A percentile compares a stretch with the other conserved stretches of the same genome.
These are phyloP conservation scores for Lipomyces yamanashiensis DNA, from an alignment of 805 yeast genomes.

Conservation along the genomic window DNA sequence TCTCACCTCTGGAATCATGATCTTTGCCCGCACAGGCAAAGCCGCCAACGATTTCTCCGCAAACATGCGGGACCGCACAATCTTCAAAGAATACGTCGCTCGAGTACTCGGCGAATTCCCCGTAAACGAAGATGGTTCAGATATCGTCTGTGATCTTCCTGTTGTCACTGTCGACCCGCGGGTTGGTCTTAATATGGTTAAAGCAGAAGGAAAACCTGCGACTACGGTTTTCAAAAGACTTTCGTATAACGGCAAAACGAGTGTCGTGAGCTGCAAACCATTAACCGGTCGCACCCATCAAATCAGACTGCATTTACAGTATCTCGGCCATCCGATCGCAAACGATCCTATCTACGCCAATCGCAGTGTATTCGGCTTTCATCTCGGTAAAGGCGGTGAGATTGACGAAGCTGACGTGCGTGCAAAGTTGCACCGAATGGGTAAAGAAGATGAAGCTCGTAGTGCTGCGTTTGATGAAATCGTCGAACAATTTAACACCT, in stretches of 20 bases:
- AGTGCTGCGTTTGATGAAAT: constrained; percentile 32
- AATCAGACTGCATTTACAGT: constrained; percentile 89
- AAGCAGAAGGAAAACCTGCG: constrained; percentile 59
- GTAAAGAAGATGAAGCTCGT: constrained; percentile 37
- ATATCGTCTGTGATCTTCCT: constrained; percentile 66
- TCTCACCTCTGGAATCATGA: constrained; percentile 91
- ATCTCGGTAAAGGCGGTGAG: constrained; percentile 65
- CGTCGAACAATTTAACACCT: constrained; percentile 19
- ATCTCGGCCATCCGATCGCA: constrained; percentile 85
- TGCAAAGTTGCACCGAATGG: constrained; percentile 47
- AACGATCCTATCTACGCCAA: constrained; percentile 92
- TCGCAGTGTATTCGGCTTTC: constrained; percentile 75
- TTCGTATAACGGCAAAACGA: constrained; percentile 63
- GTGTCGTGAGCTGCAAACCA: constrained; percentile 83
- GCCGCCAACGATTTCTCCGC: constrained; percentile 78
- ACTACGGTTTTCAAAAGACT: constrained; percentile 69
- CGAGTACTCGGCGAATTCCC: constrained; percentile 89
- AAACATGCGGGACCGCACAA: constrained; percentile 71
- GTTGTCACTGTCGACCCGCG: constrained; percentile 74
- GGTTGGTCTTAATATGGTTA: constrained; percentile 54
- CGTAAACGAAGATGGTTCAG: constrained; percentile 42
- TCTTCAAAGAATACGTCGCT: constrained; percentile 83
- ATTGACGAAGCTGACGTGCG: constrained; percentile 57
- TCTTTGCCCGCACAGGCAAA: constrained; percentile 78
- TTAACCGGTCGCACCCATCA: constrained; percentile 95